These are phyloP conservation scores for Leavenworthia alabamica DNA, from an alignment of 345 rosid genomes.

Conservation along the genomic window DNA sequence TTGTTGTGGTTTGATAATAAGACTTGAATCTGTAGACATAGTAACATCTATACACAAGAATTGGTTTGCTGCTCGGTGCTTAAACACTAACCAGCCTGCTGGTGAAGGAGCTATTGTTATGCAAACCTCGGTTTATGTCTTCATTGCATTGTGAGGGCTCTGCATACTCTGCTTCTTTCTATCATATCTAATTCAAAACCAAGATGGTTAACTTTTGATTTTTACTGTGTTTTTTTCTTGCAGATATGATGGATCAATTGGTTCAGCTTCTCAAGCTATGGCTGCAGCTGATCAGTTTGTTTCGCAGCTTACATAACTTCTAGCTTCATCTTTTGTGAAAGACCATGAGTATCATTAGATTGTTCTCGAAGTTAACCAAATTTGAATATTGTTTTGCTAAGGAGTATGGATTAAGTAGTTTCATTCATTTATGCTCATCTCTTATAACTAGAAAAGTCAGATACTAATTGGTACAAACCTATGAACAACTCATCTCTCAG, in stretches of 20 bases:
- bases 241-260: slow-evolving; percentile 77
- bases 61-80: slow-evolving; percentile 77
- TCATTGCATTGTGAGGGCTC: slow-evolving; percentile 66
- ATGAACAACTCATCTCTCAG: neutral
- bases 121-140: slow-evolving; percentile 54
- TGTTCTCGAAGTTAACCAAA: neutral
- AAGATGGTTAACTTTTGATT: neutral
- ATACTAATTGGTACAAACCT: neutral
- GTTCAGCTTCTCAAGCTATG: slow-evolving; percentile 67
- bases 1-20: neutral
- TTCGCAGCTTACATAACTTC: slow-evolving; percentile 38
- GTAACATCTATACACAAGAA: slow-evolving; percentile 73
- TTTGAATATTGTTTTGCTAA: neutral
- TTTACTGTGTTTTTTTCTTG: slow-evolving; percentile 1
- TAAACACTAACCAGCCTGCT: slow-evolving; percentile 49
- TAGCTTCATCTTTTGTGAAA: slow-evolving; percentile 1
- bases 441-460: neutral
- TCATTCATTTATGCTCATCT: neutral
- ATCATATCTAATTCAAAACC: neutral
- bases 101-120: slow-evolving; percentile 85
- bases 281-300: slow-evolving; percentile 61
- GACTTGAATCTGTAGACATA: slow-evolving; percentile 39
- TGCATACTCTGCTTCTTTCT: neutral
- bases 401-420: neutral
- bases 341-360: neutral